Conservation (phyloP, 1,284 basidiomycete species). For the Heterobasidion parviporum region DNA sequence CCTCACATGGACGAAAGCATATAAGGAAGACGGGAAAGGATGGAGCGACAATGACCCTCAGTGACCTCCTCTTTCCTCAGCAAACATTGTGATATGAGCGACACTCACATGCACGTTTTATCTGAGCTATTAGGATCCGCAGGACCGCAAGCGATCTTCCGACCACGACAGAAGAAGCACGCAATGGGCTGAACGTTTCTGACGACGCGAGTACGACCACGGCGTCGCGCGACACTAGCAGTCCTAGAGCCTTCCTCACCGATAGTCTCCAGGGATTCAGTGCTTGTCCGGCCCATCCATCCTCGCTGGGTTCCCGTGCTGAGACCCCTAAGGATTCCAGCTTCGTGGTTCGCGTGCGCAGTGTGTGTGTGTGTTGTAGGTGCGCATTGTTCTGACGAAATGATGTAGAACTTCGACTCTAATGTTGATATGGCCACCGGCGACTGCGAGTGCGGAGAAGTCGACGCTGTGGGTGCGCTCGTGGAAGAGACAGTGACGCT, state of each 20-base stretch:
- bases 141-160: slow-evolving; percentile 59
- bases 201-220: neutral
- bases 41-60: neutral
- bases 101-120: slow-evolving; percentile 54
- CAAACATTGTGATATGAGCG: neutral
- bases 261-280: neutral
- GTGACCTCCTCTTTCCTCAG: no score
- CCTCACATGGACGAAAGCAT: no score
- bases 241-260: neutral
- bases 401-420: no score
- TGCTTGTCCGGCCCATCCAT: neutral
- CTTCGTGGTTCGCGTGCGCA: neutral
- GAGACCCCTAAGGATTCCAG: no score
- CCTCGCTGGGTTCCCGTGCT: neutral
- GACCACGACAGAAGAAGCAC: slow-evolving; percentile 52
- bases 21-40: neutral
- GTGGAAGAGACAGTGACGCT: no score
- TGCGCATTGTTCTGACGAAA: no score
- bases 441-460: no score
- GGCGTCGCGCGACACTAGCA: neutral
- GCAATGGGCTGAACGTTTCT: slow-evolving; percentile 25
- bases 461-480: no score
- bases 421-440: no score
- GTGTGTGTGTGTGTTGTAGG: neutral
- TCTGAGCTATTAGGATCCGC: slow-evolving; percentile 39